A percentile compares a stretch with the other conserved stretches of the same genome.
These are phyloP conservation scores for Jacaranda copaia DNA, from an alignment of 257 asterid genomes.

Conservation along the genomic window DNA sequence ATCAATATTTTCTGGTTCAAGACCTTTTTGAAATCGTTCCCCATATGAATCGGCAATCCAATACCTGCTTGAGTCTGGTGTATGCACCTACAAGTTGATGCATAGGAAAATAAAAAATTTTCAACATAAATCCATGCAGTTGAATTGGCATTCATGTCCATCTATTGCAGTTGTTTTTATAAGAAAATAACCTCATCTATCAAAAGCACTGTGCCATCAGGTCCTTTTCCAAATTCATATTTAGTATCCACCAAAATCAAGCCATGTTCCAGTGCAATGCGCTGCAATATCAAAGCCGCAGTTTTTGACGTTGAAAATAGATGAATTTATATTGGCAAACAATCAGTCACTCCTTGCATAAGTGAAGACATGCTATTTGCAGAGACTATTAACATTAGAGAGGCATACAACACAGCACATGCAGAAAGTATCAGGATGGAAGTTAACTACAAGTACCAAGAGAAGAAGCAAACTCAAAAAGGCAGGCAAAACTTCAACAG, in stretches of 20 bases:
- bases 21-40: slow-evolving; percentile 70
- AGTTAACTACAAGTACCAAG: neutral
- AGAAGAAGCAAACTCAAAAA: neutral
- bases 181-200: slow-evolving; percentile 80
- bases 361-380: neutral
- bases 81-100: slow-evolving; percentile 68
- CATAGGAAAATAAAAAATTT: neutral
- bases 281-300: slow-evolving; percentile 50
- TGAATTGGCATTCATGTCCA: slow-evolving; percentile 7
- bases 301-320: neutral
- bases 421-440: neutral
- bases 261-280: slow-evolving; percentile 78
- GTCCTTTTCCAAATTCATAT: slow-evolving; percentile 94
- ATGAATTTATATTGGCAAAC: neutral
- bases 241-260: slow-evolving; percentile 91
- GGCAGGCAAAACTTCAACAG: neutral
- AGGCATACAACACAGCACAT: slow-evolving; percentile 1
- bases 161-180: slow-evolving; percentile 18
- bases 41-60: slow-evolving; percentile 83
- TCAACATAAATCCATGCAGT: slow-evolving; percentile 23
- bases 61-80: slow-evolving; percentile 97
- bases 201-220: slow-evolving; percentile 77
- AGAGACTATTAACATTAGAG: neutral
- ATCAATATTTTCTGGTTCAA: slow-evolving; percentile 96
- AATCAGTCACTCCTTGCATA: neutral